Evolutionary conservation across 73 alveolate species (phyloP), one percentile per base, ranked within the genome.

Genomic region (Paramecium sexaurelia): DNA sequence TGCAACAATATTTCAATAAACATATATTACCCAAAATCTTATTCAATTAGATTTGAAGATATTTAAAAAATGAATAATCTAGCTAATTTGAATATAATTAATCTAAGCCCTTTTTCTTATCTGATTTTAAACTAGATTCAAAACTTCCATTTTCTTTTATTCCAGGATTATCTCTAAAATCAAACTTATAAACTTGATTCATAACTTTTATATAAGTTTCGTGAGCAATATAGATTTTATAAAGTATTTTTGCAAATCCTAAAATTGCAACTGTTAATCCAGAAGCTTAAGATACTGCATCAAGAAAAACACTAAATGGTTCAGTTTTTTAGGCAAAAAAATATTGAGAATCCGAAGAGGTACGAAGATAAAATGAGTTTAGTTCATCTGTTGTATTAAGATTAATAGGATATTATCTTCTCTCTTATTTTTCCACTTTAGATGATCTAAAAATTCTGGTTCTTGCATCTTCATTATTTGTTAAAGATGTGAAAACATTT

Each of bases 121-220:
- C 45, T 29, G 45, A 4, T 15, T 66, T 33, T 3, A 4, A 4
- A 66, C 26, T 27, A 24, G 39, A 27, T 22, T 66, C 84, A 32
- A 33, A 33, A 26, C 26, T 15, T 1, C 24, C 39, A 26, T 24
- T 66, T 8, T 27, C 67, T 7, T 51, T 51, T 15, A 51, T 17
- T 17, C 2, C 7, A 5, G 67, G 0, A 73, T 33, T 73, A 32
- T 73, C 45, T 17, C 56, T 32, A 33, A 73, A 73, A 9, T 73
- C 87, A 37, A 73, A 73, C 26, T 35, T 73, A 35, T 33, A 73
- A 22, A 73, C 87, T 0, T 37, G 22, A 73, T 73, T 73, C 87
- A 73, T 73, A 5, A 73, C 22, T 13, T 32, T 73, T n/a, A 35
- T 66, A 37, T 35, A 73, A 20, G 56, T 73, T 41, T 73, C 32